These are phyloP conservation scores for Neoboletus brunneissimus DNA, from an alignment of 768 basidiomycete genomes.

Conservation along the genomic window DNA sequence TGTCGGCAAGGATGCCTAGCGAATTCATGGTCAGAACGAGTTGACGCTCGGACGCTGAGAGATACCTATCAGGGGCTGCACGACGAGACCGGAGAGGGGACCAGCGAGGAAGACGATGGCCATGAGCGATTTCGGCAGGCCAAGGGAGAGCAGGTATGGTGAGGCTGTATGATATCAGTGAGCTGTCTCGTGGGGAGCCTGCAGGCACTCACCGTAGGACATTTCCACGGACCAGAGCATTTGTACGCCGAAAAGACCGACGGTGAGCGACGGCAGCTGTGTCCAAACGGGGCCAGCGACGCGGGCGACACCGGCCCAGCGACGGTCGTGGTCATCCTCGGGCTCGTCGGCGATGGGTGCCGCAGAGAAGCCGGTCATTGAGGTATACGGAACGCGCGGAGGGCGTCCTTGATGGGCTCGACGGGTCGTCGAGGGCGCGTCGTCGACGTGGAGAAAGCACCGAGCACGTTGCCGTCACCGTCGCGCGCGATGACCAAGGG, in stretches of 20 bases:
- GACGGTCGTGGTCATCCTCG: constrained; percentile 34
- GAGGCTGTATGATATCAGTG: constrained; percentile 45
- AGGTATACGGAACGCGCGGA: background rate
- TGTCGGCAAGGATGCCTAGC: constrained; percentile 70
- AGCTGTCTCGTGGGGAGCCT: background rate
- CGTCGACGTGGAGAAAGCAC: background rate
- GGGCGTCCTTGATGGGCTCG: background rate
- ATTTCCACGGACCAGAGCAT: constrained; percentile 94
- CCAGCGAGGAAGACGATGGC: constrained; percentile 92
- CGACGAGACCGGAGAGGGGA: constrained; percentile 83
- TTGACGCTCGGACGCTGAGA: background rate
- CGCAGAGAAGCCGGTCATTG: constrained; percentile 52
- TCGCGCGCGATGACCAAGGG: background rate
- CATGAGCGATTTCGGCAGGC: constrained; percentile 82
- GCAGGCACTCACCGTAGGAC: constrained; percentile 63
- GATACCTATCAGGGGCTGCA: constrained; percentile 84
- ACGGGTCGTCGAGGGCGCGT: background rate
- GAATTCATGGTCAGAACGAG: background rate
- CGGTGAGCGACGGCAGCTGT: constrained; percentile 65
- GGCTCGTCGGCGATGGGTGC: constrained; percentile 46
- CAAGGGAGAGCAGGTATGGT: constrained; percentile 87
- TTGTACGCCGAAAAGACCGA: constrained; percentile 81
- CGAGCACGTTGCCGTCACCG: background rate
- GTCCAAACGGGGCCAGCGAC: constrained; percentile 69
- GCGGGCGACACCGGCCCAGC: constrained; percentile 52